Conservation (phyloP, 2,329 filamentous ascomycete species). For the Aotearoamyces nothofagi region DNA sequence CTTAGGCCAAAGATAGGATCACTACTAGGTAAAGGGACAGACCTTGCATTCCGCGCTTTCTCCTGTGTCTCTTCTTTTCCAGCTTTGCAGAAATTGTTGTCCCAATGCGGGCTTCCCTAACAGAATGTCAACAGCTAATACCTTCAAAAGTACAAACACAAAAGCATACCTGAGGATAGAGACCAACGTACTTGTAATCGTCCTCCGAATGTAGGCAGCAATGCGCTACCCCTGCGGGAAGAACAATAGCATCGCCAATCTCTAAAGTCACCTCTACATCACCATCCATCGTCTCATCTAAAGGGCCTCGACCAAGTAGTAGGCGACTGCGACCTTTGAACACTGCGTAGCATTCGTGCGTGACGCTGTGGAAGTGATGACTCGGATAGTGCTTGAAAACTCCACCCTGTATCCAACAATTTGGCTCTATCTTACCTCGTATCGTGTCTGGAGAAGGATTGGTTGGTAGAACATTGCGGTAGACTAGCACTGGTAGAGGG, state of each 20-base stretch:
- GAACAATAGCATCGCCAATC: conserved; percentile 20
- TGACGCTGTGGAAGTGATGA: conserved; percentile 20
- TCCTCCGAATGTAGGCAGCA: conserved; percentile 15
- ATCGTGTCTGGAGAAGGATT: conserved; percentile 12
- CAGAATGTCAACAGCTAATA: no score
- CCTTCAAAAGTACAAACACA: no score
- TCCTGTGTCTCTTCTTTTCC: conserved; percentile 6
- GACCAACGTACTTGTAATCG: conserved; percentile 21
- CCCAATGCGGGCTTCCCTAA: conserved; percentile 11
- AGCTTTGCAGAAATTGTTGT: conserved; percentile 13
- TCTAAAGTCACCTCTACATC: conserved; percentile 8
- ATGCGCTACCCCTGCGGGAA: conserved; percentile 21
- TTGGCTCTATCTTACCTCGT: conserved; percentile 13
- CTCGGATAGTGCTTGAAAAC: conserved; percentile 11
- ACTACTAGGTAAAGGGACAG: conserved; percentile 8
- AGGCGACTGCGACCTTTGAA: conserved; percentile 16
- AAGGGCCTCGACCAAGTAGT: conserved; percentile 17
- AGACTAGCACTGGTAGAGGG: conserved; percentile 20
- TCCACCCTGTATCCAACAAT: conserved; percentile 19
- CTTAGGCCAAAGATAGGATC: conserved; percentile 10
- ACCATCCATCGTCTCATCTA: conserved; percentile 8
- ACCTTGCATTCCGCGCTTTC: conserved; percentile 9
- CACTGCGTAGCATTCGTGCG: conserved; percentile 23
- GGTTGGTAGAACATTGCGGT: conserved; percentile 18
- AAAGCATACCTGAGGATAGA: conserved; percentile 19